Base-by-base conservation (phyloP, 306 rosid genomes). In the Amphicarpaea edgeworthii region DNA sequence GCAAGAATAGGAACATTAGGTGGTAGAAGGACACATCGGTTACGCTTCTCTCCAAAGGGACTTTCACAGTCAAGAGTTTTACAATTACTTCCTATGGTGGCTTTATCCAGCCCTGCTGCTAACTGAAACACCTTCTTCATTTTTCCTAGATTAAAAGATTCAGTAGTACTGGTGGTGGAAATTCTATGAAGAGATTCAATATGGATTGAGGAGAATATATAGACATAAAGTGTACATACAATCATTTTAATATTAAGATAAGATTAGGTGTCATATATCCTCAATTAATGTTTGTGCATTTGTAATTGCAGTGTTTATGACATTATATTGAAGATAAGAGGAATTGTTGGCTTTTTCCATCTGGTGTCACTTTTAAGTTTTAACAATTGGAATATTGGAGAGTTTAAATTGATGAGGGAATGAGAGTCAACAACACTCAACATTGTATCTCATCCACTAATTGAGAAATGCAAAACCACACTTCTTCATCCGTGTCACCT, bases 341-440 rank as follows among this genome's bases (percentile, higher is more conserved):
- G 75, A 88, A 84, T 90, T 37, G 93, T 86, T 91, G 78, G 74
- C 55, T 59, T 66, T 82, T 58, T 66, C 89, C 43, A 57, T 83
- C 88, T 21, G 24, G 20, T 82, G 84, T 68, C 91, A 37, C 28
- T 86, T n/a, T n/a, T n/a, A n/a, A n/a, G n/a, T n/a, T n/a, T 34
- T 73, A 57, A 70, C 47, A 71, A 51, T 32, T 42, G 47, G 37
- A 76, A 17, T 28, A 58, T 69, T 54, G 43, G 73, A 72, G 49
- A 79, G 12, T 20, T 24, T 8, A n/a, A n/a, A n/a, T n/a, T n/a
- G n/a, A n/a, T n/a, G 34, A 21, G 61, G 30, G 6, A 53, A 53
- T 7, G 72, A 79, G 37, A 68, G 47, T 14, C n/a, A 7, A 20
- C 64, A 58, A 77, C 11, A 37, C 65, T 53, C 54, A 77, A 42